These are phyloP conservation scores for Heritiera fomes DNA, from an alignment of 345 rosid species.

Conservation along the genomic window DNA sequence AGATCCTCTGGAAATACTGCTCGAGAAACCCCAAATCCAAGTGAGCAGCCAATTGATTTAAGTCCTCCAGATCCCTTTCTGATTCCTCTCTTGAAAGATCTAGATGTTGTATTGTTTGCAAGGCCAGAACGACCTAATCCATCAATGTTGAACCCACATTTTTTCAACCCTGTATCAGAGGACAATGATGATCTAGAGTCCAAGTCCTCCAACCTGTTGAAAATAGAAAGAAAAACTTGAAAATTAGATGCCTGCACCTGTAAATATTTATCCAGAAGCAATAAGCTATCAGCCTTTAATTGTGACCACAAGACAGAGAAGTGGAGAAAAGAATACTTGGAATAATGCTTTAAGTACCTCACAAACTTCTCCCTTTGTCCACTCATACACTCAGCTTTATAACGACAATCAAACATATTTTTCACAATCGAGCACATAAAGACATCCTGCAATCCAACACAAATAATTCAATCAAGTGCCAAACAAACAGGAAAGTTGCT, in stretches of 20 bases:
- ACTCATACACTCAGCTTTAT: slow-evolving; percentile 62
- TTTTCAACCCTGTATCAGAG: slow-evolving; percentile 57
- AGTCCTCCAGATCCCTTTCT: slow-evolving; percentile 88
- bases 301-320: neutral
- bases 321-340: neutral
- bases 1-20: slow-evolving; percentile 97
- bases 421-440: slow-evolving; percentile 41
- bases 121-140: slow-evolving; percentile 49
- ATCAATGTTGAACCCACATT: slow-evolving; percentile 68
- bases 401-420: slow-evolving; percentile 61
- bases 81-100: slow-evolving; percentile 75
- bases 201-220: slow-evolving; percentile 85
- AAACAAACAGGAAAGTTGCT: neutral
- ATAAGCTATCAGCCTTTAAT: neutral
- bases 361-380: slow-evolving; percentile 83
- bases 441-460: slow-evolving; percentile 42
- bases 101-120: slow-evolving; percentile 52
- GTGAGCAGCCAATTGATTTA: slow-evolving; percentile 84
- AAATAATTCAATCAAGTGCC: neutral
- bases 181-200: slow-evolving; percentile 76
- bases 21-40: slow-evolving; percentile 81
- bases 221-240: slow-evolving; percentile 14
- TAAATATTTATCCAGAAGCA: neutral
- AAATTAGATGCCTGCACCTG: slow-evolving; percentile 2
- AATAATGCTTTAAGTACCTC: slow-evolving; percentile 46